phyloP scores from a whole-genome alignment of 148 eudicot species.

The Arctostaphylos glauca region DNA sequence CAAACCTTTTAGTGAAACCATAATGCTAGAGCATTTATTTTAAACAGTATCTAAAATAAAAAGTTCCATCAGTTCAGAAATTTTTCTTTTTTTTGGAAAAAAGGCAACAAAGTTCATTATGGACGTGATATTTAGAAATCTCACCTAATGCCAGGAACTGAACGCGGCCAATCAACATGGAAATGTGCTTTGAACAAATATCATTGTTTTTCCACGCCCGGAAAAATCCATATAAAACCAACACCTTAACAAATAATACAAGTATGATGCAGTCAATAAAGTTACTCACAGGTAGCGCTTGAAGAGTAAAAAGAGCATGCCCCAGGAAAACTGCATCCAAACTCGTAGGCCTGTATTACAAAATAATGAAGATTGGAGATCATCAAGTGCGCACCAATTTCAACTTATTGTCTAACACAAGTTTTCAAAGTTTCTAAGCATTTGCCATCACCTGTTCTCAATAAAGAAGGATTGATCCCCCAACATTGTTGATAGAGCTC shows the following conservation, averaged over 20 bases:
- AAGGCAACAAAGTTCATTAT: neutral
- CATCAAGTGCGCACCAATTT: neutral
- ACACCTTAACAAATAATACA: neutral
- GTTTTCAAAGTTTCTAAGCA: neutral
- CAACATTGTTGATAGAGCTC: constrained; percentile 74
- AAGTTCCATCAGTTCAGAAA: neutral
- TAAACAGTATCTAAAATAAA: neutral
- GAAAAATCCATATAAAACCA: neutral
- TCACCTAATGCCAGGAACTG: neutral
- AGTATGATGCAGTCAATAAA: neutral
- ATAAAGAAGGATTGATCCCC: constrained; percentile 62
- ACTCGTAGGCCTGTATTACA: constrained; percentile 73
- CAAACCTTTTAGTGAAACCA: neutral
- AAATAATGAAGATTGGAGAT: neutral
- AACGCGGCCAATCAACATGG: neutral
- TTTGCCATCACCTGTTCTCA: constrained; percentile 53
- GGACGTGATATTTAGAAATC: neutral
- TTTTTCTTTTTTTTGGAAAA: too few species aligned
- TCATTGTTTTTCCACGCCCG: neutral
- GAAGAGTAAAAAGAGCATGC: constrained; percentile 71
- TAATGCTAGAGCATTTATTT: neutral
- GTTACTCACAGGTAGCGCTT: constrained; percentile 84
- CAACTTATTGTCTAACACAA: neutral
- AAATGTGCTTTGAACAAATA: neutral
- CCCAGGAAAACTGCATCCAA: constrained; percentile 89